Evolutionary conservation across 2,329 filamentous ascomycete genomes (phyloP), one percentile per base, ranked within the genome.

Genomic region (Metarhizium sp.): DNA sequence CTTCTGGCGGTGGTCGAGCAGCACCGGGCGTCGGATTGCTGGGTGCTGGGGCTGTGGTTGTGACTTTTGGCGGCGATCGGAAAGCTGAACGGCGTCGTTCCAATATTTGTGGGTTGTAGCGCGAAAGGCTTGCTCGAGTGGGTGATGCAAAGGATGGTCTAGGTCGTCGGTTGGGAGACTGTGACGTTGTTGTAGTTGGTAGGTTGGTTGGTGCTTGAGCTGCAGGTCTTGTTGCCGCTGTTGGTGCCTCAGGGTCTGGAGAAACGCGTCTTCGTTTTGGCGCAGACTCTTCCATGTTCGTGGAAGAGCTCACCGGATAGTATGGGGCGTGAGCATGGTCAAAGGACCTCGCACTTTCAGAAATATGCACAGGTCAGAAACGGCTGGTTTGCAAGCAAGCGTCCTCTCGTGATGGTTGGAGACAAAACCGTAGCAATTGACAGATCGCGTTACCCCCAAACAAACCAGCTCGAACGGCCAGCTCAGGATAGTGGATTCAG

Each of bases 81-180:
- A 71, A 61, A 62, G 70, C 64, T 55, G 71, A 71, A 62, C 71
- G 62, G 63, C 71, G 66, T 59, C 76, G 73, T 55, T 75, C 71
- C 38, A 85, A 68, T 6, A 85, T 73, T 11, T 82, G 77, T 0
- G 84, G 81, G 58, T 86, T 80, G 50, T 80, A 78, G 59, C 80
- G 78, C 56, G 82, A 75, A 14, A 87, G 69, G 62, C 82, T 88
- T 13, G 84, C 77, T 64, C 77, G 82, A 0, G 84, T 87, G 0
- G 86, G 84, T n/a, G 84, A 86, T 54, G 80, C 80, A 64, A 84
- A 87, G 1, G 84, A 86, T 1, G 80, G 77, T 1, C 76, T 76
- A 50, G 63, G 63, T 36, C 62, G 67, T 56, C 61, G 66, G 40
- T 64, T 49, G 50, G 58, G 42, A 10, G 55, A 52, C 25, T 53